Base-by-base conservation (phyloP, 306 rosid species). In the Carpinus viminea region DNA sequence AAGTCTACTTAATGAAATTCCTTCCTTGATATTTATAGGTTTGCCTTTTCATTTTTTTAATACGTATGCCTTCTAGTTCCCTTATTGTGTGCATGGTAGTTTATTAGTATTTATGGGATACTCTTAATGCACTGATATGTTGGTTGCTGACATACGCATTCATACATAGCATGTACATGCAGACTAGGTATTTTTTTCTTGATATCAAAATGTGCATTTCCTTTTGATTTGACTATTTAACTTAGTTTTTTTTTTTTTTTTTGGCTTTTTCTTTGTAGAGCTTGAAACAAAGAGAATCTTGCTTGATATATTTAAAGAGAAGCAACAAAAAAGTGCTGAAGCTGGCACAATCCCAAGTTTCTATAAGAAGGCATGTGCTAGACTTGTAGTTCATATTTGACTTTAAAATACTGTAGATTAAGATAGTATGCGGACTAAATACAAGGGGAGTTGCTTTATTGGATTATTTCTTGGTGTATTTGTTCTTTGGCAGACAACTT, bases 291-390 rank as follows among this genome's bases (percentile, higher is more conserved):
- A 96, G 81, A 89, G 96, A 87, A 96, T 96, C 72, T 88, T 96
- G 89, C 99, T 96, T 71, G 98, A 93, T 70, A 96, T 96, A 87
- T 96, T 96, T 75, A 96, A 96, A 80, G 98, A 96, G 76, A 96
- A 96, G 93, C 99, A 93, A 80, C 93, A 92, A 83, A 96, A 87
- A 86, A 88, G 88, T 66, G 93, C 96, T 24, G 98, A 93, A 88
- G 99, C 97, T 80, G 92, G 92, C 83, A 81, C 92, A 65, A 93
- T 96, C 78, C 99, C 99, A 36, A 93, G 98, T 88, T 96, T 96
- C 87, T 96, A 96, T 86, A 93, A 93, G 88, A 91, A 93, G 99
- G 99, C 77, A 90, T 64, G 90, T 90, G 43, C 53, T 81, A 74
- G 36, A n/a, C 80, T 72, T 73, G 73, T 75, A 75, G 28, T 72